Conservation (phyloP, 495 filamentous ascomycete genomes). For the Hyphodiscus hymeniophilus region DNA sequence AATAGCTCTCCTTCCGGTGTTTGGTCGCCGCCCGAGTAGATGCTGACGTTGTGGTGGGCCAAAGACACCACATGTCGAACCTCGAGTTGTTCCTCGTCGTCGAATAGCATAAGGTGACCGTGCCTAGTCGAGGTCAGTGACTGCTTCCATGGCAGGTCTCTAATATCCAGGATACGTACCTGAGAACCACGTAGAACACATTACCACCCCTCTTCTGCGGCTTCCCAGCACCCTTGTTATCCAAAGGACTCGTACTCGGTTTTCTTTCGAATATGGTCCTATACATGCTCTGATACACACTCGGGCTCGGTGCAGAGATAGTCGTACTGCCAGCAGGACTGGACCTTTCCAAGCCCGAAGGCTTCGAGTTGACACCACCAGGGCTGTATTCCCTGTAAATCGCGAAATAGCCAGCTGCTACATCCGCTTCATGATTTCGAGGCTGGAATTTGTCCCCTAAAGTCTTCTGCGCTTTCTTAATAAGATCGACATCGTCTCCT, state of each 20-base stretch:
- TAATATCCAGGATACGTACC: constrained; percentile 36
- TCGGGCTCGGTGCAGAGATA: constrained; percentile 67
- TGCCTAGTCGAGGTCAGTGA: constrained; percentile 49
- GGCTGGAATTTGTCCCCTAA: constrained; percentile 46
- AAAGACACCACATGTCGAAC: constrained; percentile 92
- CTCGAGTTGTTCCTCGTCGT: constrained; percentile 80
- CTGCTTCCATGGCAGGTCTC: neutral
- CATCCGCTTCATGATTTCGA: constrained; percentile 60
- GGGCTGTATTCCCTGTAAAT: constrained; percentile 90
- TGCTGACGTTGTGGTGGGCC: constrained; percentile 74
- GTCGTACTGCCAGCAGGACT: constrained; percentile 67
- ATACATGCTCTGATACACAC: constrained; percentile 98
- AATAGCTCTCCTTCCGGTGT: constrained; percentile 90
- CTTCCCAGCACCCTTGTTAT: constrained; percentile 43
- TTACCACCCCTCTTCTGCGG: constrained; percentile 68
- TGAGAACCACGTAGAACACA: constrained; percentile 88
- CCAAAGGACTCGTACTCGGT: constrained; percentile 38
- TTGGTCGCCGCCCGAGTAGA: constrained; percentile 72
- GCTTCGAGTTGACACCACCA: constrained; percentile 84
- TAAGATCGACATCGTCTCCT: constrained; percentile 38
- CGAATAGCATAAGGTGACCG: constrained; percentile 95
- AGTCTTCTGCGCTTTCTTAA: constrained; percentile 33
- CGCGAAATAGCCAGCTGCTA: constrained; percentile 88
- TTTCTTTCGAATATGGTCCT: constrained; percentile 89
- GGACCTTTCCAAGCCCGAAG: constrained; percentile 70